These are phyloP conservation scores for Ballota nigra DNA, from an alignment of 257 asterid genomes.

Conservation along the genomic window DNA sequence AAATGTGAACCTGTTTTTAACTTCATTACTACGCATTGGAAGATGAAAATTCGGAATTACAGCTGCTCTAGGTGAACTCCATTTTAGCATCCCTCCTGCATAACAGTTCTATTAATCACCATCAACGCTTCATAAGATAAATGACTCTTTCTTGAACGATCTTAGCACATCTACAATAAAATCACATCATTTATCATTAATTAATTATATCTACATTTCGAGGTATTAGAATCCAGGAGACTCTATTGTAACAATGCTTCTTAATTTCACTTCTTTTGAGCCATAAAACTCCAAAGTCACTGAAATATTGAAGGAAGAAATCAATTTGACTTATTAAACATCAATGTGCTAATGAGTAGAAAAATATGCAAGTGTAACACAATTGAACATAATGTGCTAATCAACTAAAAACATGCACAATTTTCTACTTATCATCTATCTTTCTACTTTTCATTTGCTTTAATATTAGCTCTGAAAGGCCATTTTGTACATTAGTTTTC, in stretches of 20 bases:
- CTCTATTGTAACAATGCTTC: no score
- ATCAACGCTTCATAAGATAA: background rate
- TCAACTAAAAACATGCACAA: no score
- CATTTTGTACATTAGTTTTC: background rate
- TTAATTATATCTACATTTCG: background rate
- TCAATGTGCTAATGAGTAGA: no score
- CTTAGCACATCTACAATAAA: background rate
- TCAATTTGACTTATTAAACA: no score
- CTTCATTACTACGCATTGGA: constrained; percentile 88
- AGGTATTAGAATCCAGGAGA: background rate
- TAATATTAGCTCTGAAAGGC: background rate
- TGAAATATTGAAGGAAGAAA: no score
- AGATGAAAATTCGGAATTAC: constrained; percentile 67
- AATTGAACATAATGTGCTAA: no score
- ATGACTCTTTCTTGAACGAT: background rate
- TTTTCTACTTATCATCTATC: no score
- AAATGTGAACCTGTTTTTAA: constrained; percentile 59
- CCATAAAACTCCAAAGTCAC: no score
- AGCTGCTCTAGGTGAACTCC: constrained; percentile 77
- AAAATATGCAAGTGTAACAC: no score
- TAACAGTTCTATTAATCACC: constrained; percentile 1
- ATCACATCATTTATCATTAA: constrained; percentile 2
- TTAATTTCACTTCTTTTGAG: no score
- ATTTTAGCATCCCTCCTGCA: constrained; percentile 47
- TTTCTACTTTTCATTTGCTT: background rate